phyloP scores from a whole-genome alignment of 2,329 filamentous ascomycete genomes.

The Aureobasidium sp. region DNA sequence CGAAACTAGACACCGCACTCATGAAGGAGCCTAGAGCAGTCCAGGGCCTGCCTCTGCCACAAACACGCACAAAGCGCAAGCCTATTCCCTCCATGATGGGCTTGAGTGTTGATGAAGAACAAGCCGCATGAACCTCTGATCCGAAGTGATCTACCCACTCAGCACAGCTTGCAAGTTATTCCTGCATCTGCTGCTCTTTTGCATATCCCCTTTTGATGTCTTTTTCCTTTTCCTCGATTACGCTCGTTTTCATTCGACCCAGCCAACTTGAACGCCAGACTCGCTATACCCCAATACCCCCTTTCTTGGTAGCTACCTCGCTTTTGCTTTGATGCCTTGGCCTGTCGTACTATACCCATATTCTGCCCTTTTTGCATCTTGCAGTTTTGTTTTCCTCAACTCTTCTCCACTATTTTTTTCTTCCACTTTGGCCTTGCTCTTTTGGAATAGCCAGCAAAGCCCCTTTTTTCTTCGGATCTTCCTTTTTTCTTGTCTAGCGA shows the following conservation, averaged over 20 bases:
- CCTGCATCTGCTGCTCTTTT: background rate
- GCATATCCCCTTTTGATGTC: background rate
- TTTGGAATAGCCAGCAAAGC: background rate
- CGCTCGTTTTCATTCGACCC: background rate
- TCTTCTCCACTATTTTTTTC: too few species aligned
- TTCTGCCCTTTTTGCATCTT: background rate
- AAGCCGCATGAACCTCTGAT: background rate
- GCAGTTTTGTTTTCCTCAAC: background rate
- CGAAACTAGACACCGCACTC: conserved; percentile 73
- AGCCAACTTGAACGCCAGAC: conserved; percentile 9
- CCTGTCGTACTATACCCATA: conserved; percentile 6
- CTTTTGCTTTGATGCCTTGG: conserved; percentile 5
- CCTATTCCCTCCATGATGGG: conserved; percentile 40
- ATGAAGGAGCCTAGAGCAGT: conserved; percentile 92
- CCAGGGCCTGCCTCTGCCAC: conserved; percentile 68
- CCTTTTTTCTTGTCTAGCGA: conserved; percentile 2
- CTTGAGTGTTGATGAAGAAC: conserved; percentile 15
- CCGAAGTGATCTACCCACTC: background rate
- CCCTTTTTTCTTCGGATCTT: background rate
- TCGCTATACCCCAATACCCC: conserved; percentile 5
- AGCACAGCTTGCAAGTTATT: background rate
- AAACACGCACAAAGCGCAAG: conserved; percentile 42
- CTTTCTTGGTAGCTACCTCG: background rate
- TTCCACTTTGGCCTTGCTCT: background rate
- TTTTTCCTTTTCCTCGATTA: background rate